Conservation (phyloP, 345 rosid genomes). For the Rubroshorea leprosula region DNA sequence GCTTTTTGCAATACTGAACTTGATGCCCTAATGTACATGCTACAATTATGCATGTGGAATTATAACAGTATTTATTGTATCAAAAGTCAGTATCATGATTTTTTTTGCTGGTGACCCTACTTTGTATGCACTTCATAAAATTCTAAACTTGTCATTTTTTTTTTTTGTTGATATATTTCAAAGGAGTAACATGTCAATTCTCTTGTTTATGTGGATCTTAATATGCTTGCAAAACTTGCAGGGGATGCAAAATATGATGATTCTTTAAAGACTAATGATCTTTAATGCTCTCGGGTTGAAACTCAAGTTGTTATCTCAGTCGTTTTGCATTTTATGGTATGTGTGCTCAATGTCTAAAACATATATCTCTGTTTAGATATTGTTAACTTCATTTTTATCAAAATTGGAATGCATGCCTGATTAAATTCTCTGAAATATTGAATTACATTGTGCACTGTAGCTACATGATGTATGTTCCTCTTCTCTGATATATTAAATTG, state of each 20-base stretch:
- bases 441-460: neutral
- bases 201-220: conserved; percentile 3
- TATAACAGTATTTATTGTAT: too few species aligned
- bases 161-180: neutral
- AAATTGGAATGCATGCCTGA: neutral
- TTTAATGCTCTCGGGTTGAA: neutral
- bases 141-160: neutral
- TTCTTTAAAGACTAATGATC: conserved; percentile 2
- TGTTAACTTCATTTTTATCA: neutral
- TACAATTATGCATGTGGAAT: too few species aligned
- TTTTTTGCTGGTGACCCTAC: too few species aligned
- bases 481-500: neutral
- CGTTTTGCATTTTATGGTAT: conserved; percentile 6
- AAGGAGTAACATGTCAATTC: neutral
- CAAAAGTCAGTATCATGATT: too few species aligned
- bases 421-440: neutral
- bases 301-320: neutral
- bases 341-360: neutral
- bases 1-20: too few species aligned
- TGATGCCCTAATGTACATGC: too few species aligned
- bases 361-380: neutral
- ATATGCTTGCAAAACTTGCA: conserved; percentile 5
- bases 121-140: too few species aligned
- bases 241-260: neutral
- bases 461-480: neutral